phyloP scores from a whole-genome alignment of 805 yeast genomes.

The Starmerella potacharoeniae region DNA sequence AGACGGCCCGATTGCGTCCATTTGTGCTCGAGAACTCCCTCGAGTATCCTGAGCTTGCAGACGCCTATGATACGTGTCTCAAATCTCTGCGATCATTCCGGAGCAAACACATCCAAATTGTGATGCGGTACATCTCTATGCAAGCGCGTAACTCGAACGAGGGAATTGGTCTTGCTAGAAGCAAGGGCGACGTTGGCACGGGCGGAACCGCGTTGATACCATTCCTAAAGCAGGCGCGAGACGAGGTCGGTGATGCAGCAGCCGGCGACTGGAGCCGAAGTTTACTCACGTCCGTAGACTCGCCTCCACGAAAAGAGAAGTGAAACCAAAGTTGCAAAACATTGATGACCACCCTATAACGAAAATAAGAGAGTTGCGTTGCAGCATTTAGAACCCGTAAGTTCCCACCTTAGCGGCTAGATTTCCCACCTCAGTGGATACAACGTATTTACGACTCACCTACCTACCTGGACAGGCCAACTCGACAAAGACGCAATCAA shows the following conservation, averaged over 20 bases:
- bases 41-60: slow-evolving; percentile 42
- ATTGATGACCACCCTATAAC: no score
- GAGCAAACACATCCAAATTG: slow-evolving; percentile 88
- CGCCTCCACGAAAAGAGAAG: not conserved
- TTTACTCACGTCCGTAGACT: slow-evolving; percentile 23
- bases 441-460: no score
- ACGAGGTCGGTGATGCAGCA: slow-evolving; percentile 88
- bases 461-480: no score
- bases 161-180: slow-evolving; percentile 44
- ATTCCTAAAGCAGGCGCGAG: slow-evolving; percentile 88
- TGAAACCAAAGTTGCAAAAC: no score
- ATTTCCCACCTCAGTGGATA: no score
- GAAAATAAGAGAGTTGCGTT: no score
- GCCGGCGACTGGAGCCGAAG: slow-evolving; percentile 88
- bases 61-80: slow-evolving; percentile 77
- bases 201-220: slow-evolving; percentile 91
- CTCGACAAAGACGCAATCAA: no score
- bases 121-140: slow-evolving; percentile 70
- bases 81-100: slow-evolving; percentile 82
- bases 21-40: slow-evolving; percentile 41
- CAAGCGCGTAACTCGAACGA: slow-evolving; percentile 52
- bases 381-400: no score
- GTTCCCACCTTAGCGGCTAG: no score
- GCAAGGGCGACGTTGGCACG: slow-evolving; percentile 55
- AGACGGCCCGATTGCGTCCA: slow-evolving; percentile 49